Conservation (phyloP, 2,329 filamentous ascomycete species). For the Pyricularia sp. region DNA sequence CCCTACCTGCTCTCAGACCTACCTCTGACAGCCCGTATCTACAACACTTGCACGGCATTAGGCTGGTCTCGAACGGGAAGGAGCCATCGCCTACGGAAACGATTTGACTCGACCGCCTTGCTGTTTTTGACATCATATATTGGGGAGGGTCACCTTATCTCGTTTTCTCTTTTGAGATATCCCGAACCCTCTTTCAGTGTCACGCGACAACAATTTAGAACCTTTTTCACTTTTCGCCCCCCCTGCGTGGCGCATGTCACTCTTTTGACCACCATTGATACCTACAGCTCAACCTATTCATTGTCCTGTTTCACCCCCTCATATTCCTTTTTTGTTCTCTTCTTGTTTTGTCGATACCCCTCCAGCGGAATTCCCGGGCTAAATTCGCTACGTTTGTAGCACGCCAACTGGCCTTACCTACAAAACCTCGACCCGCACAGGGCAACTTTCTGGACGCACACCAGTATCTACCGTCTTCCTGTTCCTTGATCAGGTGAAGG, state of each 20-base stretch:
- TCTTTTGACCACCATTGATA: background rate
- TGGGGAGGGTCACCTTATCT: background rate
- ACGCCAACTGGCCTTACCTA: background rate
- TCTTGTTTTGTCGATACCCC: background rate
- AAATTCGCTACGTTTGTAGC: background rate
- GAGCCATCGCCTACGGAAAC: background rate
- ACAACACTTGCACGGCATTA: background rate
- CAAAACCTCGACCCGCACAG: background rate
- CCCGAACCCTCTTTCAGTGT: background rate
- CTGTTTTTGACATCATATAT: background rate
- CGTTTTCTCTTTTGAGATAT: background rate
- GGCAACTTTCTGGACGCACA: background rate
- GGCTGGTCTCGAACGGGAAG: background rate
- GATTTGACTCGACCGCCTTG: background rate
- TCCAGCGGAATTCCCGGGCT: background rate
- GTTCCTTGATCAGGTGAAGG: background rate
- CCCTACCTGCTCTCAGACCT: background rate
- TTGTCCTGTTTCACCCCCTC: background rate
- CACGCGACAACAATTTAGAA: background rate
- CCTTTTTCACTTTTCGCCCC: background rate
- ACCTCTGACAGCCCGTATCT: background rate
- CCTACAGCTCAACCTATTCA: background rate
- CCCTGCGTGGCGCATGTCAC: background rate
- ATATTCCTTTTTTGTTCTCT: background rate
- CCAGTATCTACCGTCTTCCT: background rate